Evolutionary conservation across 768 basidiomycete species (phyloP).

Genomic region (Pulveroboletus sp.): DNA sequence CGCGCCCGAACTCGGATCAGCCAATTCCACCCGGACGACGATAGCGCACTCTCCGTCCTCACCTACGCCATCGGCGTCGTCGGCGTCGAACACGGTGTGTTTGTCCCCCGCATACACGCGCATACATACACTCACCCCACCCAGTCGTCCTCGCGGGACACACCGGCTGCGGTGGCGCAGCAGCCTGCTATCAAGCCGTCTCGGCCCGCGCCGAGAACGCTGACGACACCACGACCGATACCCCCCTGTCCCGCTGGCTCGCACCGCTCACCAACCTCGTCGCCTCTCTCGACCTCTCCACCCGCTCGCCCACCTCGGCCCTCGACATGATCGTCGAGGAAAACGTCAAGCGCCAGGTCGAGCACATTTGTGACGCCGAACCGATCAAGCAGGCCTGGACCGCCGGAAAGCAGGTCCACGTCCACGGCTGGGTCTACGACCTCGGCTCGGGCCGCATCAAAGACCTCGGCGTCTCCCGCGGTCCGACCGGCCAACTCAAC

Average conservation of each 20-base stretch:
- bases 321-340: constrained; percentile 50
- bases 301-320: constrained; percentile 34
- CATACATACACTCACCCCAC: not conserved
- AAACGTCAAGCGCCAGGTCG: constrained; percentile 57
- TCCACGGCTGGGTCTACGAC: constrained; percentile 78
- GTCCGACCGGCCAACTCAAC: no score
- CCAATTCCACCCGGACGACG: constrained; percentile 71
- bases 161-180: constrained; percentile 75
- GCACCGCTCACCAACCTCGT: constrained; percentile 55
- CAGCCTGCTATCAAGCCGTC: constrained; percentile 47
- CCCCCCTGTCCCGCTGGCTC: constrained; percentile 68
- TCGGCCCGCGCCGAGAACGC: not conserved
- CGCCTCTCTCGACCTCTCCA: constrained; percentile 41
- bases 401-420: constrained; percentile 39
- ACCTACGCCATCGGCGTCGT: constrained; percentile 68
- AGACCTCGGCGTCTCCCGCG: constrained; percentile 50
- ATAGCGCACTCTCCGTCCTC: constrained; percentile 67
- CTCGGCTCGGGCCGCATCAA: constrained; percentile 53
- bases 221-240: constrained; percentile 30
- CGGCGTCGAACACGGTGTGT: constrained; percentile 74
- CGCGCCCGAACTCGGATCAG: no score
- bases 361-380: constrained; percentile 44
- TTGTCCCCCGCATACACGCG: not conserved
- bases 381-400: constrained; percentile 46
- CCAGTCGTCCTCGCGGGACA: constrained; percentile 82